phyloP scores from a whole-genome alignment of 768 basidiomycete species.

The Mycena haematopus region DNA sequence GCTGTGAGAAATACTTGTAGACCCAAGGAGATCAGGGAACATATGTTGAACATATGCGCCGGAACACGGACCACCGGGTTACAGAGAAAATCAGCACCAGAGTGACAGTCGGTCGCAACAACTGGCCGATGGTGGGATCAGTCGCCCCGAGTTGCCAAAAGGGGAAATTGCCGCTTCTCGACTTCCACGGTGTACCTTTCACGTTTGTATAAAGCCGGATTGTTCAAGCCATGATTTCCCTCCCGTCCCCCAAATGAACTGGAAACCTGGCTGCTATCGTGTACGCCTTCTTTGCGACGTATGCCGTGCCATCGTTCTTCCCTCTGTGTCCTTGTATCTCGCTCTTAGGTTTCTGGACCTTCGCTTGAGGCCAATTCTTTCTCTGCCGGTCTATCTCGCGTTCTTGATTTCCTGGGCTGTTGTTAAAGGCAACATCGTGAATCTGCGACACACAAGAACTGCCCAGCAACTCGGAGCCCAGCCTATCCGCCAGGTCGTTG shows the following conservation, averaged over 20 bases:
- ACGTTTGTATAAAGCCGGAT: conserved; percentile 13
- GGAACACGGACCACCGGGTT: not conserved
- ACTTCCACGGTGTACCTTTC: conserved; percentile 4
- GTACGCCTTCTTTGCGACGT: conserved; percentile 57
- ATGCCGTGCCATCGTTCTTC: conserved; percentile 45
- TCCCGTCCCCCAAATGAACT: conserved; percentile 30
- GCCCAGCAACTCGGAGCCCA: conserved; percentile 56
- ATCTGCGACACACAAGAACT: conserved; percentile 47
- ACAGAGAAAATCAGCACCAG: too few species aligned
- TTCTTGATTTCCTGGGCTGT: conserved; percentile 51
- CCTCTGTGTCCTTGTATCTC: conserved; percentile 45
- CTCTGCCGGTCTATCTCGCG: conserved; percentile 44
- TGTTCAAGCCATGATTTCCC: conserved; percentile 7
- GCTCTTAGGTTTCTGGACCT: conserved; percentile 36
- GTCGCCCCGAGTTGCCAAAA: not conserved
- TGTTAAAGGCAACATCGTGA: conserved; percentile 41
- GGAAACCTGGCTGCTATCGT: conserved; percentile 54
- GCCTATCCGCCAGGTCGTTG: conserved; percentile 62
- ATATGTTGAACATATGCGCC: not conserved
- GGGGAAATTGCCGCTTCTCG: not conserved
- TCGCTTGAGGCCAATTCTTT: conserved; percentile 42
- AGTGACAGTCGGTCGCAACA: conserved; percentile 7
- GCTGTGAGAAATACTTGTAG: not conserved
- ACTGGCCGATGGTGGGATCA: conserved; percentile 13
- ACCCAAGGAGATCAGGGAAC: not conserved